These are phyloP conservation scores for Cutaneotrichosporon cutaneum DNA, from an alignment of 1,284 basidiomycete genomes.

Conservation along the genomic window DNA sequence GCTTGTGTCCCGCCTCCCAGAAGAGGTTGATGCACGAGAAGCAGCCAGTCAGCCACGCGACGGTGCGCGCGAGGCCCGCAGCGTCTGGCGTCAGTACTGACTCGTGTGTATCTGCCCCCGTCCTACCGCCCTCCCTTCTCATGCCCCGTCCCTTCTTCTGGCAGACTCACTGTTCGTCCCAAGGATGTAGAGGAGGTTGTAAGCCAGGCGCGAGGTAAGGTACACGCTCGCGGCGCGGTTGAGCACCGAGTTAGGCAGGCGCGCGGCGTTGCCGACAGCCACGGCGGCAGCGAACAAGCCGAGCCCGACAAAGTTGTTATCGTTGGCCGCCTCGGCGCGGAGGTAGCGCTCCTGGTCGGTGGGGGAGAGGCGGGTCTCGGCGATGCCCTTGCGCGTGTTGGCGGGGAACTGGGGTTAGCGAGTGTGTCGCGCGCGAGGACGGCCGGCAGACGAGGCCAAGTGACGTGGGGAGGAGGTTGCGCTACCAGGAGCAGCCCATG, in stretches of 20 bases:
- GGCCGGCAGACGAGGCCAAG: background rate
- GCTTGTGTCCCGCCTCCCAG: conserved; percentile 28
- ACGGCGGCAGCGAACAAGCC: conserved; percentile 35
- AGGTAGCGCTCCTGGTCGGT: conserved; percentile 61
- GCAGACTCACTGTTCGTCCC: conserved; percentile 33
- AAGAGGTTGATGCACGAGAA: conserved; percentile 26
- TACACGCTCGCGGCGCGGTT: conserved; percentile 37
- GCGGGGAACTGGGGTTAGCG: conserved; percentile 50
- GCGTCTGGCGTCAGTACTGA: conserved; percentile 24
- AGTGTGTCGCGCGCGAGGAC: background rate
- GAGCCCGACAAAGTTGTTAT: conserved; percentile 30
- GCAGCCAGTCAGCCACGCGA: conserved; percentile 25
- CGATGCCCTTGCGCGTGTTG: conserved; percentile 81
- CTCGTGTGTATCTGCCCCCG: background rate
- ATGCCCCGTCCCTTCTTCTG: background rate
- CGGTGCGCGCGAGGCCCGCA: conserved; percentile 26
- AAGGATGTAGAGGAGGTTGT: conserved; percentile 37
- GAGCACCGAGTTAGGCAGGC: conserved; percentile 32
- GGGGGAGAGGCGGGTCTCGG: conserved; percentile 80
- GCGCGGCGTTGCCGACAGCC: conserved; percentile 40
- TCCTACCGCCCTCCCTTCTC: background rate
- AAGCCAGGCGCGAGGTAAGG: conserved; percentile 33
- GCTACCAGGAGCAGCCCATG: too few species aligned
- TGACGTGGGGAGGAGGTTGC: too few species aligned
- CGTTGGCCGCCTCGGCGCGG: conserved; percentile 36